phyloP scores from a whole-genome alignment of 1,284 basidiomycete species.

The Cystobasidium slooffiae region DNA sequence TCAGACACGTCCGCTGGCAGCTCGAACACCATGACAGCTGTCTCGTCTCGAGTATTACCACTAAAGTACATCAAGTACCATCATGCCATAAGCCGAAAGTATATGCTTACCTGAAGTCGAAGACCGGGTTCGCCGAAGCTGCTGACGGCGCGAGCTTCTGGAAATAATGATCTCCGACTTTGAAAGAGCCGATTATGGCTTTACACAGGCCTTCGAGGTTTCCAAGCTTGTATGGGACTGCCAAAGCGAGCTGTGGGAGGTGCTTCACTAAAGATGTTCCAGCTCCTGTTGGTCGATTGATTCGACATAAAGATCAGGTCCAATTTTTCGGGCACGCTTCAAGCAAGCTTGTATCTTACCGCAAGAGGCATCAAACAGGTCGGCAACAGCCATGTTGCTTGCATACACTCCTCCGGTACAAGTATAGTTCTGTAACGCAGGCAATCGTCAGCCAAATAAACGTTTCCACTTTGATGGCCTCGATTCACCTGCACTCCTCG shows the following conservation, averaged over 20 bases:
- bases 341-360: conserved; percentile 12
- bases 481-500: conserved; percentile 24
- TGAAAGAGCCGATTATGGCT: conserved; percentile 26
- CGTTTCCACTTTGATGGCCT: neutral
- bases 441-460: neutral
- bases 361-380: conserved; percentile 33
- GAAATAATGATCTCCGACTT: conserved; percentile 39
- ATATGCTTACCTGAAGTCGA: conserved; percentile 17
- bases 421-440: conserved; percentile 31
- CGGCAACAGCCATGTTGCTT: conserved; percentile 32
- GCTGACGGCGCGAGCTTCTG: conserved; percentile 29
- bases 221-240: neutral
- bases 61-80: no score
- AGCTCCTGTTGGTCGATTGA: neutral
- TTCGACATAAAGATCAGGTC: neutral
- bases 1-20: no score
- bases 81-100: no score
- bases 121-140: conserved; percentile 33
- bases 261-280: neutral
- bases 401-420: conserved; percentile 29
- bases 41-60: no score
- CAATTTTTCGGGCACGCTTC: neutral
- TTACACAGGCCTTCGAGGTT: neutral
- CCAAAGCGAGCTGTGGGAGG: conserved; percentile 17
- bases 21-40: no score